Evolutionary conservation across 2,329 filamentous ascomycete species (phyloP).

Genomic region (Diaporthe australafricana): DNA sequence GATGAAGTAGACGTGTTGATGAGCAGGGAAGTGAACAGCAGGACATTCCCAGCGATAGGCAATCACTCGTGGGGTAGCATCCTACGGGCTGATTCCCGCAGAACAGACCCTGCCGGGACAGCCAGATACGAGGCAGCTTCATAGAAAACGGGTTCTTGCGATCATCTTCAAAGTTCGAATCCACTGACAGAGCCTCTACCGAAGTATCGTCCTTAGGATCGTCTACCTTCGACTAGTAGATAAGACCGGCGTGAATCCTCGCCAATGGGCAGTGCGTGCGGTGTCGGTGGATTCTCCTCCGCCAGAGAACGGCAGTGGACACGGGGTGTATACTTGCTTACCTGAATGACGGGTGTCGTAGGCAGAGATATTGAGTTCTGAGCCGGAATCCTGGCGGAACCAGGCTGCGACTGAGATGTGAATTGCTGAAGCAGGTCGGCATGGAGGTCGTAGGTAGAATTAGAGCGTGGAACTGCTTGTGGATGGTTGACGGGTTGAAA

Average conservation of each 20-base stretch:
- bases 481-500: constrained; percentile 51
- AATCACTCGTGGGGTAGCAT: background rate
- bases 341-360: constrained; percentile 44
- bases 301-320: background rate
- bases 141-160: background rate
- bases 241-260: background rate
- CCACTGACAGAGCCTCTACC: background rate
- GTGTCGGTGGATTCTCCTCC: background rate
- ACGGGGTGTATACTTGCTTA: constrained; percentile 22
- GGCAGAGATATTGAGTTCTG: constrained; percentile 46
- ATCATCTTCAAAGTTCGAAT: background rate
- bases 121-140: background rate
- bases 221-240: background rate
- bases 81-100: background rate
- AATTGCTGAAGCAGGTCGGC: constrained; percentile 69
- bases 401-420: constrained; percentile 44
- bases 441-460: constrained; percentile 59
- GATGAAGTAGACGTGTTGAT: background rate
- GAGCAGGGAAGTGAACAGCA: background rate
- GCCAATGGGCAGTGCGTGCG: background rate
- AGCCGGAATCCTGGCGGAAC: constrained; percentile 40
- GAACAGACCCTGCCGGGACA: background rate
- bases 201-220: background rate
- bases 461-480: constrained; percentile 45
- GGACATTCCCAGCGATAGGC: background rate